Conservation (phyloP, 179 eudicot genomes). For the Corrigiola litoralis region DNA sequence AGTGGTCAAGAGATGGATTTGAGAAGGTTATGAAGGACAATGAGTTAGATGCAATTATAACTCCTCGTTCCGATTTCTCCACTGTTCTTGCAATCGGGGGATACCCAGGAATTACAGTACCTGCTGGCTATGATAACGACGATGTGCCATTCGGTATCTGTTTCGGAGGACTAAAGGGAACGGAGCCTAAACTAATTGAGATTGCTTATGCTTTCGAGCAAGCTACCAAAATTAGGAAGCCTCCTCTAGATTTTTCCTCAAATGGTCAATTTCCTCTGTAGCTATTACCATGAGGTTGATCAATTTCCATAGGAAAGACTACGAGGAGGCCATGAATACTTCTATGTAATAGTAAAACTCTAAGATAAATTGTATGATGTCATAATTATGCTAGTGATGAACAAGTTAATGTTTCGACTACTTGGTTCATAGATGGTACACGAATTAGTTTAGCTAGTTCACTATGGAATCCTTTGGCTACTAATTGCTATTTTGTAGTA, state of each 20-base stretch:
- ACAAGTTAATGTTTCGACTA: no score
- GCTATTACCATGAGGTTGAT: no score
- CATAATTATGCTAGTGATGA: no score
- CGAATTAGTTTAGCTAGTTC: no score
- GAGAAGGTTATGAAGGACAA: slow-evolving; percentile 27
- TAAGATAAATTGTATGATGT: no score
- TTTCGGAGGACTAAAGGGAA: slow-evolving; percentile 39
- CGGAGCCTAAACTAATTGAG: slow-evolving; percentile 41
- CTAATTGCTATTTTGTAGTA: no score
- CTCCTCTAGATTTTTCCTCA: slow-evolving; percentile 9
- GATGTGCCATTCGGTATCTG: slow-evolving; percentile 43
- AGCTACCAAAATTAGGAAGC: slow-evolving; percentile 39
- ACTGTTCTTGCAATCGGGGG: slow-evolving; percentile 38
- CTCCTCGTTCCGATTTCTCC: slow-evolving; percentile 17
- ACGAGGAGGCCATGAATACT: no score
- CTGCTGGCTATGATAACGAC: slow-evolving; percentile 22
- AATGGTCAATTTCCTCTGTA: no score
- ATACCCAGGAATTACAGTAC: slow-evolving; percentile 34
- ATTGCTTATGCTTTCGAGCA: slow-evolving; percentile 49
- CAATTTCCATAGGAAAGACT: no score
- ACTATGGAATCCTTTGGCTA: no score
- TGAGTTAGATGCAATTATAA: slow-evolving; percentile 29
- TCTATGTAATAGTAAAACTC: no score
- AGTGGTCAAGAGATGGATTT: slow-evolving; percentile 22
- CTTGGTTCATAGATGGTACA: no score